Evolutionary conservation across 2,329 filamentous ascomycete species (phyloP), one percentile per base, ranked within the genome.

Genomic region (Scolecobasidium constrictum): DNA sequence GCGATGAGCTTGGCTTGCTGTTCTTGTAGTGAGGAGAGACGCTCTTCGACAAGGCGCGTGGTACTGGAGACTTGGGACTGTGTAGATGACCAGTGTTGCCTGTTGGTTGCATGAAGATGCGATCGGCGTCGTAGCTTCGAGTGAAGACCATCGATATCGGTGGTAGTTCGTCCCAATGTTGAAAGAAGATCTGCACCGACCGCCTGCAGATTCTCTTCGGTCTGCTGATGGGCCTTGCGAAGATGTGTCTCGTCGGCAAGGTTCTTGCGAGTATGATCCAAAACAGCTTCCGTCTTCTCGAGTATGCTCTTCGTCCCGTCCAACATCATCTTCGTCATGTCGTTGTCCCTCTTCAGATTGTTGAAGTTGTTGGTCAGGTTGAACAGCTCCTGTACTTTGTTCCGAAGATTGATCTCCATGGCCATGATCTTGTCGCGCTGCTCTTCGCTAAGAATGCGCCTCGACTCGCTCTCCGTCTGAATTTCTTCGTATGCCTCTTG

Each of bases 361-460:
- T 88, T 87, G 59, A 96, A 94, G 50, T 78, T 87, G 34, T 82
- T 86, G 1, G 85, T 94, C 28, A 96, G 66, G 9, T 78, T 77
- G 58, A 94, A 88, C 0, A 98, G 71, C 59, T 98, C 88, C 54
- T 96, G 87, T 2, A 93, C 81, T 59, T 95, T 96, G 65, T 94
- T 92, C 17, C 86, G 79, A 43, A 98, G 69, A 54, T 92, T 94
- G 28, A 75, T 76, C 59, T 98, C 92, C 66, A 96, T 81, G 0
- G 86, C 88, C 56, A 94, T 86, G 37, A 98, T 87, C 60, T 86
- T 90, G 51, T 90, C 87, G 5, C 80, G 75, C 55, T 96, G 90
- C 58, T 98, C 92, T 53, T 96, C 90, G 51, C 82, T 83, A 31
- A 96, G 73, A 48, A 96, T 95, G 11, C 86, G 75, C 41, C 88